phyloP scores from a whole-genome alignment of 2,329 filamentous ascomycete genomes.

The Phaeosphaeria sp. region DNA sequence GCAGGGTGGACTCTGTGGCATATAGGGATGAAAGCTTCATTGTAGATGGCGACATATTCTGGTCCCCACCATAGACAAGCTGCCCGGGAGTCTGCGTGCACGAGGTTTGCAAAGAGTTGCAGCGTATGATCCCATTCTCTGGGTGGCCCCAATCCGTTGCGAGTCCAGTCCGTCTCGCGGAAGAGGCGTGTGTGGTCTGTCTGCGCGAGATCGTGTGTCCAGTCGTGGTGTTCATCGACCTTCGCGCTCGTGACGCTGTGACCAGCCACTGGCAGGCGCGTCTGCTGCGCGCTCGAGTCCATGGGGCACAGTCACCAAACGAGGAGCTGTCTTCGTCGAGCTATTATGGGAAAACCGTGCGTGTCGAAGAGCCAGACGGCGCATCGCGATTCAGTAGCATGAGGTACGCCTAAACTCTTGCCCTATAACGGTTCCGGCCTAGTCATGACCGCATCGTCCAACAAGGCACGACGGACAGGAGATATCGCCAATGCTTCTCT shows the following conservation, averaged over 20 bases:
- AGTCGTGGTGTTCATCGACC: constrained; percentile 11
- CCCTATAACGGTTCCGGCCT: neutral
- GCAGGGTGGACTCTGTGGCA: constrained; percentile 27
- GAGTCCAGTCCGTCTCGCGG: constrained; percentile 27
- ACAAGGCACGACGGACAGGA: no score
- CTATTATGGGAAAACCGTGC: neutral
- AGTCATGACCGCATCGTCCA: neutral
- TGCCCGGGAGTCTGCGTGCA: constrained; percentile 33
- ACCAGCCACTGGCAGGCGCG: neutral
- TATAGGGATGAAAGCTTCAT: constrained; percentile 27
- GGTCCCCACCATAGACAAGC: constrained; percentile 36
- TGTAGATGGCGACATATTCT: constrained; percentile 35
- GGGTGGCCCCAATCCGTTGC: constrained; percentile 23
- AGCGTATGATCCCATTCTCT: constrained; percentile 22
- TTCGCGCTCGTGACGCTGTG: neutral
- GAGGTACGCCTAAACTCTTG: neutral
- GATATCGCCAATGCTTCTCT: no score
- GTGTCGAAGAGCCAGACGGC: neutral
- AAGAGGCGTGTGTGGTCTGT: constrained; percentile 34
- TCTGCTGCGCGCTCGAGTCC: neutral
- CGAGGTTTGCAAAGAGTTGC: constrained; percentile 28
- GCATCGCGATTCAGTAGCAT: neutral
- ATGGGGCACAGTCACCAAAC: neutral
- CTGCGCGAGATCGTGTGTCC: constrained; percentile 26
- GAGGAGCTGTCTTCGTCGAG: neutral